phyloP scores from a whole-genome alignment of 768 basidiomycete genomes.

The Sarcomyxa edulis region DNA sequence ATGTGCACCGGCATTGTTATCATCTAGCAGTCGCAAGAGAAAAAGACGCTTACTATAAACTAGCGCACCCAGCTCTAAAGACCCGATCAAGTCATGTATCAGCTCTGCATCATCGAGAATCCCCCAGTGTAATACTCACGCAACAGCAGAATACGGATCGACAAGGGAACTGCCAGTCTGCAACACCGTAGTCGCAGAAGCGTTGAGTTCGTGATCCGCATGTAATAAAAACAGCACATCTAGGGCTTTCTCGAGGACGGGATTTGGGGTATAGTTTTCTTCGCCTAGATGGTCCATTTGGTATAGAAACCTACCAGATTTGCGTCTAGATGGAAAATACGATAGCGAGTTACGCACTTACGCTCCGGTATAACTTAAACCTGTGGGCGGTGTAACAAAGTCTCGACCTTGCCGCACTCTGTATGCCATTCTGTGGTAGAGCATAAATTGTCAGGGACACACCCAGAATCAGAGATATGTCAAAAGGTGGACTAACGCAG shows the following conservation, averaged over 20 bases:
- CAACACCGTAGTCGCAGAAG: constrained; percentile 78
- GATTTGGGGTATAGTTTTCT: constrained; percentile 72
- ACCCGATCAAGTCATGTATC: constrained; percentile 1
- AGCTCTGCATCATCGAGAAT: not conserved
- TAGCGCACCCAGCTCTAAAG: constrained; percentile 76
- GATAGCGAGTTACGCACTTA: constrained; percentile 39
- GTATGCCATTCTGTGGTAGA: constrained; percentile 72
- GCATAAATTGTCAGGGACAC: constrained; percentile 3
- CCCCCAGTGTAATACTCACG: constrained; percentile 35
- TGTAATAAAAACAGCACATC: constrained; percentile 86
- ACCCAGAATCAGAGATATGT: too few species aligned
- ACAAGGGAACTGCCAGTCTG: constrained; percentile 88
- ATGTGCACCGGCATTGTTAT: too few species aligned
- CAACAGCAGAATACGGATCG: constrained; percentile 85
- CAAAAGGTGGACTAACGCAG: constrained; percentile 53
- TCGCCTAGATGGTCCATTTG: constrained; percentile 83
- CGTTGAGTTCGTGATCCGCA: constrained; percentile 90
- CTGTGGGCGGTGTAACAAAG: constrained; percentile 80
- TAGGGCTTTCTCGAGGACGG: constrained; percentile 81
- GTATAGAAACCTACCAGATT: constrained; percentile 67
- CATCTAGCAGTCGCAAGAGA: too few species aligned
- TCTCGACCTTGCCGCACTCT: constrained; percentile 87
- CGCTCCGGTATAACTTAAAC: constrained; percentile 82
- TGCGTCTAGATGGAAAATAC: not conserved
- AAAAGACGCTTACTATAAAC: constrained; percentile 64